Evolutionary conservation across 2,329 filamentous ascomycete species (phyloP).

Genomic region (Erysiphe neolycopersici): DNA sequence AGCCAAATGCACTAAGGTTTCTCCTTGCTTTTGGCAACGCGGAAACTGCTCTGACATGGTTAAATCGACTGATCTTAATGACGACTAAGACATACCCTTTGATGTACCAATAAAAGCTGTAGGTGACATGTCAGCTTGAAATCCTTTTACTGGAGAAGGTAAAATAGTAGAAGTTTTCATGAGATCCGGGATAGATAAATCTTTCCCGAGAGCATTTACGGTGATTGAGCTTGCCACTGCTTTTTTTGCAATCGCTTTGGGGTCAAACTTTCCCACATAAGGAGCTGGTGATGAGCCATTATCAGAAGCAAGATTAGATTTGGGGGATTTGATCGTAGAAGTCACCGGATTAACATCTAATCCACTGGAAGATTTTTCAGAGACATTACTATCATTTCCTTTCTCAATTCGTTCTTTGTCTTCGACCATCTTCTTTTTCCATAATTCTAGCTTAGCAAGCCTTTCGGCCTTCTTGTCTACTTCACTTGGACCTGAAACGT

Average conservation of each 20-base stretch:
- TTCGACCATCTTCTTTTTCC: conserved; percentile 69
- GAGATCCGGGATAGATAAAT: conserved; percentile 23
- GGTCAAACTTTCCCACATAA: conserved; percentile 61
- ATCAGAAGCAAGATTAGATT: conserved; percentile 20
- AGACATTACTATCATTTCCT: conserved; percentile 35
- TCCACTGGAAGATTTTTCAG: conserved; percentile 40
- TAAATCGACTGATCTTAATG: conserved; percentile 1
- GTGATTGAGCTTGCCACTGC: conserved; percentile 31
- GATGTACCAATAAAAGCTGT: conserved; percentile 16
- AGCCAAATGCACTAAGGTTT: conserved; percentile 64
- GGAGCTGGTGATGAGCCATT: conserved; percentile 25
- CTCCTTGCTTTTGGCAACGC: conserved; percentile 38
- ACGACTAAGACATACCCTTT: conserved; percentile 14
- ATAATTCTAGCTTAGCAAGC: conserved; percentile 59
- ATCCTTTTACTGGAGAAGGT: conserved; percentile 15
- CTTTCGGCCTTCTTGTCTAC: conserved; percentile 57
- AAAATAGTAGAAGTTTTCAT: conserved; percentile 19
- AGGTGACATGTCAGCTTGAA: conserved; percentile 18
- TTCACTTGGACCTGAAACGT: conserved; percentile 28
- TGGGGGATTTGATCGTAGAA: conserved; percentile 19
- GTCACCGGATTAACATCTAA: conserved; percentile 39
- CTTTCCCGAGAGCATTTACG: conserved; percentile 26
- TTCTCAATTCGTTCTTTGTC: conserved; percentile 47
- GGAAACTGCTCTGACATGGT: conserved; percentile 14
- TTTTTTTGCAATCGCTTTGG: conserved; percentile 66